phyloP scores from a whole-genome alignment of 1,284 basidiomycete species.

The Sporisorium graminicola region DNA sequence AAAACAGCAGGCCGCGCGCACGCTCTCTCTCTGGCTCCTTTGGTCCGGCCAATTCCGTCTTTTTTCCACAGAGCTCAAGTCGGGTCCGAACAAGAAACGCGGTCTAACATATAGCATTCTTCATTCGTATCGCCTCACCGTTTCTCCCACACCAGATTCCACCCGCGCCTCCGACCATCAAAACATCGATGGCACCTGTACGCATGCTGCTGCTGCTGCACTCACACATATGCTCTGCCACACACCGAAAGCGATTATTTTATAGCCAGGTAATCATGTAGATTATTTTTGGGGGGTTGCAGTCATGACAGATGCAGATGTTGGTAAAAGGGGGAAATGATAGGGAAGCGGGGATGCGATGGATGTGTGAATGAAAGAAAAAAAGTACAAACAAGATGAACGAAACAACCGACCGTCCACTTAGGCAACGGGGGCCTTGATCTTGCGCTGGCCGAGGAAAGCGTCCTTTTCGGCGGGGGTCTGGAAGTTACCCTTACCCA shows the following conservation, averaged over 20 bases:
- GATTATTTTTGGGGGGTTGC: slow-evolving; percentile 48
- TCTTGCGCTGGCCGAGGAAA: slow-evolving; percentile 80
- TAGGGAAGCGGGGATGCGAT: slow-evolving; percentile 25
- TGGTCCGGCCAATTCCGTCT: slow-evolving; percentile 46
- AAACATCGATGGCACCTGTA: too few relatives aligned
- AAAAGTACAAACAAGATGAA: slow-evolving; percentile 20
- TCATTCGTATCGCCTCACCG: neutral
- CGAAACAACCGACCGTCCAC: slow-evolving; percentile 12
- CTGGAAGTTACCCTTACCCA: slow-evolving; percentile 92
- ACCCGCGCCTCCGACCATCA: too few relatives aligned
- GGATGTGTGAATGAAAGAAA: slow-evolving; percentile 24
- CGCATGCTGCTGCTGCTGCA: too few relatives aligned
- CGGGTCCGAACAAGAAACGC: neutral
- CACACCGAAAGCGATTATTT: neutral
- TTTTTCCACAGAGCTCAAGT: neutral
- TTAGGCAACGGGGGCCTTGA: slow-evolving; percentile 54
- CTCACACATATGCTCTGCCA: neutral
- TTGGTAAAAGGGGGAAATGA: slow-evolving; percentile 11
- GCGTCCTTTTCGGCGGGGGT: slow-evolving; percentile 93
- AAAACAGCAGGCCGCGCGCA: slow-evolving; percentile 9
- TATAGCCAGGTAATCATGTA: slow-evolving; percentile 46
- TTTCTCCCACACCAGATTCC: too few relatives aligned
- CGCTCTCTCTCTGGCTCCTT: slow-evolving; percentile 4
- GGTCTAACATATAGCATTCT: slow-evolving; percentile 1
- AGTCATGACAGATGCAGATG: slow-evolving; percentile 41